Evolutionary conservation across 768 basidiomycete genomes (phyloP).

Genomic region (Mycena rosella): DNA sequence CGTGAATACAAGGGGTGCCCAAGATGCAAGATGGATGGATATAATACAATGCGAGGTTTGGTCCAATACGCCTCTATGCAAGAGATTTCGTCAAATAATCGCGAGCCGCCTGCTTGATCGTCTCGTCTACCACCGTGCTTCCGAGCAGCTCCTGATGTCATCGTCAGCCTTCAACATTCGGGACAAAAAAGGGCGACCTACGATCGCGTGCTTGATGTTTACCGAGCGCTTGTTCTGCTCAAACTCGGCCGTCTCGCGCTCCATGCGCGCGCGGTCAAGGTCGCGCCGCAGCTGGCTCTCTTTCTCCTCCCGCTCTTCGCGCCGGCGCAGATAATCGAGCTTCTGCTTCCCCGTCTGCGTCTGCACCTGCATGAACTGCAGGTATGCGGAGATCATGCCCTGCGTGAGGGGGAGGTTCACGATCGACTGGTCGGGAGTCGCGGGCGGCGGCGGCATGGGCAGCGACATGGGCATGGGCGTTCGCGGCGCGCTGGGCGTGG

Average conservation of each 20-base stretch:
- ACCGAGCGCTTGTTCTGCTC: constrained; percentile 65
- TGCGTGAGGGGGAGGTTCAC: constrained; percentile 68
- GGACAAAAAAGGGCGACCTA: constrained; percentile 43
- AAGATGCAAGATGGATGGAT: constrained; percentile 6
- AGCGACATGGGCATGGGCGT: constrained; percentile 40
- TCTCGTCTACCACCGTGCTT: constrained; percentile 69
- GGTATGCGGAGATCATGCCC: constrained; percentile 65
- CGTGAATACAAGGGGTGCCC: not conserved
- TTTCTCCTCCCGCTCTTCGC: constrained; percentile 78
- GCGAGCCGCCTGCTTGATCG: constrained; percentile 73
- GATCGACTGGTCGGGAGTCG: constrained; percentile 53
- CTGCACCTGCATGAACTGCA: constrained; percentile 75
- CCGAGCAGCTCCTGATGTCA: constrained; percentile 65
- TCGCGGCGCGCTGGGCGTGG: constrained; percentile 44
- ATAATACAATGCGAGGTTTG: constrained; percentile 25
- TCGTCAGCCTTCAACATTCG: constrained; percentile 10
- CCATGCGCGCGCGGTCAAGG: constrained; percentile 63
- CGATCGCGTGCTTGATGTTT: constrained; percentile 72
- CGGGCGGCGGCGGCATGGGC: constrained; percentile 30
- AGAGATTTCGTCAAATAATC: constrained; percentile 82
- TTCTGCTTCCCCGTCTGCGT: constrained; percentile 78
- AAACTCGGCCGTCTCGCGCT: constrained; percentile 69
- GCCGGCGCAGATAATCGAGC: constrained; percentile 73
- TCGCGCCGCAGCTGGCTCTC: constrained; percentile 66
- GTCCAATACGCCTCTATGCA: constrained; percentile 39